Percentiles rank a stretch among this genome's conserved stretches.
These are phyloP conservation scores for Populus hybrid DNA, from an alignment of 441 rosid genomes.

Conservation along the genomic window DNA sequence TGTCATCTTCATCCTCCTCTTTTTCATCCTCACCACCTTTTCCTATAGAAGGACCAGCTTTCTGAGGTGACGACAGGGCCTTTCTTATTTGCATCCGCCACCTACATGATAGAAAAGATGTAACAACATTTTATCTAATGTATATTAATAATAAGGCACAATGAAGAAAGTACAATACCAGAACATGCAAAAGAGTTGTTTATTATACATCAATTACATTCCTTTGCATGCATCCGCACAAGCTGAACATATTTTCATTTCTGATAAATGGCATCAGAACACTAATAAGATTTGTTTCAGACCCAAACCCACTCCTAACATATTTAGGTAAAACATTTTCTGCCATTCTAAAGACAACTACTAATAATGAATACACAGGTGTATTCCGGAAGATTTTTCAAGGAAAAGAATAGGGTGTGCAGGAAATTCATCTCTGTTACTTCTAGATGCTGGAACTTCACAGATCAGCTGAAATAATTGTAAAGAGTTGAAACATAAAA, in stretches of 20 bases:
- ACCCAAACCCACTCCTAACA: background rate
- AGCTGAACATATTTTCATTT: background rate
- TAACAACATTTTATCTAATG: background rate
- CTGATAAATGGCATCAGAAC: background rate
- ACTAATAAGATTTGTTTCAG: background rate
- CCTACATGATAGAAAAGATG: conserved; percentile 33
- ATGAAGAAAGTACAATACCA: background rate
- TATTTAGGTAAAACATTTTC: background rate
- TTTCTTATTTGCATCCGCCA: conserved; percentile 86
- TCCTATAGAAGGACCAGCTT: conserved; percentile 37
- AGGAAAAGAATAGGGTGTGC: background rate
- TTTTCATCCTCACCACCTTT: conserved; percentile 39
- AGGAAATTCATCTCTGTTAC: background rate
- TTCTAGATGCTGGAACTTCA: background rate
- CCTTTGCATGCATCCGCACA: background rate
- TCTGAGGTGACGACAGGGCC: conserved; percentile 63
- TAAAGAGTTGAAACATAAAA: background rate
- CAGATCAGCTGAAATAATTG: background rate
- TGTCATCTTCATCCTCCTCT: conserved; percentile 72
- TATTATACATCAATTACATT: background rate
- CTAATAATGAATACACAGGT: background rate
- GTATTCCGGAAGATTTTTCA: background rate
- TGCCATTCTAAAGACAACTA: background rate
- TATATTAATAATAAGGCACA: background rate
- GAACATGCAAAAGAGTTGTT: background rate